phyloP scores from a whole-genome alignment of 2,329 filamentous ascomycete species.

The Xylaria sp. region DNA sequence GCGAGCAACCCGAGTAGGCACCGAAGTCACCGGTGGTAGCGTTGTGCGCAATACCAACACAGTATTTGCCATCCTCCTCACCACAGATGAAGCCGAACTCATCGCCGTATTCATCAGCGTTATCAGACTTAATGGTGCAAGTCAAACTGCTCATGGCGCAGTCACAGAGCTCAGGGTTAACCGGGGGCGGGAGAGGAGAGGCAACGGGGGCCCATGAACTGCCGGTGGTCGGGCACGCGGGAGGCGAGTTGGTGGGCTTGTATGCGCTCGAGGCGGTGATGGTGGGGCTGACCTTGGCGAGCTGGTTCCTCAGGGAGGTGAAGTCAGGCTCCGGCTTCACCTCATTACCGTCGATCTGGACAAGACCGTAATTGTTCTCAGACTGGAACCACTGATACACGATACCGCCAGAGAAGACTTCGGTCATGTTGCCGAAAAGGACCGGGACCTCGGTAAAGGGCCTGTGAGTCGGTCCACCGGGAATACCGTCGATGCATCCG shows the following conservation, averaged over 20 bases:
- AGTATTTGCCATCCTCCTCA: constrained; percentile 59
- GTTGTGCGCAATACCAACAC: constrained; percentile 75
- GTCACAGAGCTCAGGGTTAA: constrained; percentile 80
- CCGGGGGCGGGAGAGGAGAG: constrained; percentile 79
- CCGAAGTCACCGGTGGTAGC: constrained; percentile 75
- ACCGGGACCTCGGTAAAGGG: constrained; percentile 85
- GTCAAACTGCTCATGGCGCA: constrained; percentile 83
- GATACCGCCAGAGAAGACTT: constrained; percentile 93
- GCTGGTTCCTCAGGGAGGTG: constrained; percentile 73
- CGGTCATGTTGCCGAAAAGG: constrained; percentile 84
- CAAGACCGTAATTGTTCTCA: constrained; percentile 86
- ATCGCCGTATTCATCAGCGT: constrained; percentile 67
- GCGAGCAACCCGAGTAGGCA: constrained; percentile 79
- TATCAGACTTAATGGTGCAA: constrained; percentile 71
- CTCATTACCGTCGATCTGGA: constrained; percentile 65
- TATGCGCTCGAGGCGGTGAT: constrained; percentile 74
- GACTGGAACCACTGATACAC: constrained; percentile 99
- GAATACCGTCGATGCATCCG: constrained; percentile 79
- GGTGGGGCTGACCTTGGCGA: constrained; percentile 73
- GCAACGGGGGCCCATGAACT: constrained; percentile 74
- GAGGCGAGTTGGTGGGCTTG: constrained; percentile 75
- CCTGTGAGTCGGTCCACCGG: constrained; percentile 69
- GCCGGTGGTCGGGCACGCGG: constrained; percentile 75
- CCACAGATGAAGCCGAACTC: constrained; percentile 83
- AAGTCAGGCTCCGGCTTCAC: constrained; percentile 80